Evolutionary conservation across 192 early-diverging fungal species (phyloP), one percentile per base, ranked within the genome.

Genomic region (Backusella sp.): DNA sequence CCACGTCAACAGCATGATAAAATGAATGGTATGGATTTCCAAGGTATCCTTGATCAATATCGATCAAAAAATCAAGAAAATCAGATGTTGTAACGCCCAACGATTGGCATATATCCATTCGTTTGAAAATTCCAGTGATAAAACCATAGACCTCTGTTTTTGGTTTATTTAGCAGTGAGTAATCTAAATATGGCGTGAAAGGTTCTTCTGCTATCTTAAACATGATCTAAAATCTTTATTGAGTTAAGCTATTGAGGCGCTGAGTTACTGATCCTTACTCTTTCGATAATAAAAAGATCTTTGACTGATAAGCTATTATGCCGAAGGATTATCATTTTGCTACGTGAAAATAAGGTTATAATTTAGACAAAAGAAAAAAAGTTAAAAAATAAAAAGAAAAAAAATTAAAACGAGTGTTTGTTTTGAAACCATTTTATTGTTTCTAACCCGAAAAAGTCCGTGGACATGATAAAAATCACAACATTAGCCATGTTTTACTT

Each of bases 11-110:
- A 14, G 95, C 95, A 76, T 98, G 96, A 79, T 92, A 92, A 79
- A 96, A 98, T 12, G 93, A 95, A 80, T 98, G 96, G 71, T 98
- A 98, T 6, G 93, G 93, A 67, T 94, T 94, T 14, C 87, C 79
- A 23, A 86, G 80, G 78, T 98, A 98, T 35, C 93, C 93, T 70
- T 85, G 76, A 72, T 93, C 91, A 56, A 98, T 88, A 70, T 96
- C 95, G 30, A 94, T 87, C 44, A 93, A 86, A 77, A 98, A 96
- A 65, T 95, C 92, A 19, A 98, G 86, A 65, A 98, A 83, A 56
- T 90, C 88, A 34, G 88, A 87, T n/a, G 84, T 80, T 7, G 88
- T 79, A 30, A 91, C 88, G 73, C 86, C 83, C 26, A 91, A 77
- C 21, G 87, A 85, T 21, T 86, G 77, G 53, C 89, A 80, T 5